Evolutionary conservation across 129 eudicot species (phyloP), one percentile per base, ranked within the genome.

Genomic region (Arctium minus): DNA sequence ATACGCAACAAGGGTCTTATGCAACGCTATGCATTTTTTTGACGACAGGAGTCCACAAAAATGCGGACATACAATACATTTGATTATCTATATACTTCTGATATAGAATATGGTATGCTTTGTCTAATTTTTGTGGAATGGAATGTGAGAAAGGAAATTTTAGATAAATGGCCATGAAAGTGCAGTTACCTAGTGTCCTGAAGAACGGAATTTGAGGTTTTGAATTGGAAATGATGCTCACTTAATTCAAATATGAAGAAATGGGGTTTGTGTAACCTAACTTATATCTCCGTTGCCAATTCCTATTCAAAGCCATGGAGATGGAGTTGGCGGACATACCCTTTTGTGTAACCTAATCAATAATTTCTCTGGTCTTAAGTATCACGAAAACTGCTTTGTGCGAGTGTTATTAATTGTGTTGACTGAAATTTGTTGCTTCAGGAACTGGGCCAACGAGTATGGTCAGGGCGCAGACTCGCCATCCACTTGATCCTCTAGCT

Each of bases 381-480:
- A 17, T 64, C 46, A 35, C 30, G 44, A 67, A 73, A 65, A 81
- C 40, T 18, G 84, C 74, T 2, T 81, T 29, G 37, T 81, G 68
- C 8, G 8, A 37, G 39, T 79, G 35, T 30, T 72, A 38, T 38
- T 42, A 64, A 18, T 78, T 44, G 62, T 75, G 39, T 79, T 65
- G 67, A 70, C 70, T 85, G 83, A 73, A 72, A 78, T 30, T 81
- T 77, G 0, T 48, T 79, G 18, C 67, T 84, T 17, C 77, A 70
- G 81, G 79, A 42, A 29, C 88, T 68, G 92, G 90, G 56, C 89
- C 87, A 46, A 85, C 92, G 17, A 80, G 86, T 73, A 46, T 85
- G 92, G 89, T 89, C 37, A 87, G 89, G 85, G 87, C 86, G 38
- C 92, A 89, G 80, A 89, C 89, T 36, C 90, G 92, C 10, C 92